These are phyloP conservation scores for Aspergillus nidulans DNA, from an alignment of 495 filamentous ascomycete species.

Conservation along the genomic window DNA sequence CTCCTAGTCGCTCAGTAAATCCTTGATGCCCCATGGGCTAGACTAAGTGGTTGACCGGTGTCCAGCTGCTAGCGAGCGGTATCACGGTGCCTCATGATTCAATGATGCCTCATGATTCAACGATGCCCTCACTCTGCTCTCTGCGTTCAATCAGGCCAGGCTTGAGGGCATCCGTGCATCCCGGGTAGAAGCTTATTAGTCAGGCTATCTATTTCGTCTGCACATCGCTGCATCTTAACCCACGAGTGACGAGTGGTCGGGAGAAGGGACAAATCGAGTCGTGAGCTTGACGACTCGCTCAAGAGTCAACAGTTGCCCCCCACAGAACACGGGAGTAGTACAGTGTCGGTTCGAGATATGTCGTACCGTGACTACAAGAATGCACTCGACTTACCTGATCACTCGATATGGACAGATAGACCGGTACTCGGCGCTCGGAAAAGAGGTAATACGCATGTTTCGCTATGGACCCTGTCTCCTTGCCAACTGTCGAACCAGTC, in stretches of 20 bases:
- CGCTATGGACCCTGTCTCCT: not conserved
- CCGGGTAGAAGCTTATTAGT: not conserved
- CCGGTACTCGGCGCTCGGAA: not conserved
- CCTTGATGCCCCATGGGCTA: not conserved
- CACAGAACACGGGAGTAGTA: not conserved
- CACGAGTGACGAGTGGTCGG: not conserved
- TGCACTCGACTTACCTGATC: not conserved
- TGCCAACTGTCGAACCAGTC: not conserved
- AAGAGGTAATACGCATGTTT: not conserved
- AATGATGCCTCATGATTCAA: not conserved
- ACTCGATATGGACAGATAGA: not conserved
- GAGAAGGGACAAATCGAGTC: not conserved
- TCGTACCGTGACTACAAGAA: not conserved
- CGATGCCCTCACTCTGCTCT: not conserved
- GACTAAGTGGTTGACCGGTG: not conserved
- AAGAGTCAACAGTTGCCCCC: not conserved
- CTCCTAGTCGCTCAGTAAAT: not conserved
- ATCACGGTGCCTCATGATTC: not conserved
- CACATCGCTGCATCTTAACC: not conserved
- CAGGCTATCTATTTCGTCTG: not conserved
- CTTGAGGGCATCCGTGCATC: conserved; percentile 11
- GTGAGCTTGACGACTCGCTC: not conserved
- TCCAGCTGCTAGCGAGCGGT: not conserved
- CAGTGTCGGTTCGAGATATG: not conserved
- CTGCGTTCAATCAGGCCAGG: not conserved